These are phyloP conservation scores for Candida ipomoeae DNA, from an alignment of 805 yeast species.

Conservation along the genomic window DNA sequence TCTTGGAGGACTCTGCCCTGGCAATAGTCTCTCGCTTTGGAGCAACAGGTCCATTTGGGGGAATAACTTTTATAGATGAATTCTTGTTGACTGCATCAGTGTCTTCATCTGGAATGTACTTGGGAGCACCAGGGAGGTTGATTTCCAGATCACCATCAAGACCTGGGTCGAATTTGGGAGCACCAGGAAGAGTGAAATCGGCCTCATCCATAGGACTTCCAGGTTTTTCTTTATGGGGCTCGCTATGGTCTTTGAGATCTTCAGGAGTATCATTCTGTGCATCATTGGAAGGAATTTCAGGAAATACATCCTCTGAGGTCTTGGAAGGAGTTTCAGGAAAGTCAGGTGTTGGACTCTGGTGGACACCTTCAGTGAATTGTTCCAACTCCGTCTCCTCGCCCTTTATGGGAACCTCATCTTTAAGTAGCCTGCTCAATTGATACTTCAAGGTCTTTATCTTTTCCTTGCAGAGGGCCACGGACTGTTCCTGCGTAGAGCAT, in stretches of 20 bases:
- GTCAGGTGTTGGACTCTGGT: not conserved
- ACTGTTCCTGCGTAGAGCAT: slow-evolving; percentile 56
- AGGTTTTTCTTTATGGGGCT: not conserved
- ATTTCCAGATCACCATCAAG: not conserved
- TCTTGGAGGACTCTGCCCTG: not conserved
- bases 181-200: slow-evolving; percentile 30
- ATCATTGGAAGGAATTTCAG: not conserved
- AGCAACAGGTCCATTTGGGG: slow-evolving; percentile 16
- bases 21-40: not conserved
- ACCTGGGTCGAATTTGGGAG: slow-evolving; percentile 32
- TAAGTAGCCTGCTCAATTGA: slow-evolving; percentile 36
- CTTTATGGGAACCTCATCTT: slow-evolving; percentile 30
- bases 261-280: not conserved
- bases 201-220: not conserved
- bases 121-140: slow-evolving; percentile 42
- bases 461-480: slow-evolving; percentile 45
- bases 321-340: not conserved
- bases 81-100: slow-evolving; percentile 32
- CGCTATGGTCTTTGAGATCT: not conserved
- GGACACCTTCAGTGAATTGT: not conserved
- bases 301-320: not conserved
- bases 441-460: slow-evolving; percentile 47
- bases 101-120: slow-evolving; percentile 38
- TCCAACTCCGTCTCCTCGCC: slow-evolving; percentile 28
- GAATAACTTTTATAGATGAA: slow-evolving; percentile 35